Base-by-base conservation (phyloP, 345 rosid genomes). In the Eucalyptus regnans region DNA sequence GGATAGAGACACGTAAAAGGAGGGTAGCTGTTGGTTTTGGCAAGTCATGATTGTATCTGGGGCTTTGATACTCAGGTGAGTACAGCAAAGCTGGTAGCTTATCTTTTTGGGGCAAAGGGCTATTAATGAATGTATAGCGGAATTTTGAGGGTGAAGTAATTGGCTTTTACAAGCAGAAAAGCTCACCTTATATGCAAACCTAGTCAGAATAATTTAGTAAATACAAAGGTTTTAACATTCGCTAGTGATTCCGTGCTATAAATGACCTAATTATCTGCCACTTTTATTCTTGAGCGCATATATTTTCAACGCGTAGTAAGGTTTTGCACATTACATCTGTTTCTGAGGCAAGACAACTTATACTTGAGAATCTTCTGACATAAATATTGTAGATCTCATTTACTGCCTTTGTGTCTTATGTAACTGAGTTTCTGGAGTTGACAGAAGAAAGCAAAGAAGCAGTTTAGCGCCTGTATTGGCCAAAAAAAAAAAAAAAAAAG, bases 11-110 rank as follows among this genome's bases (percentile, higher is more conserved):
- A 87, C 94, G 90, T 44, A 91, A 89, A 86, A 93, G 80, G 91
- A 94, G 94, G 93, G 95, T 91, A 89, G 95, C 95, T 87, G 94
- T 91, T 88, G 99, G 99, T 90, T 97, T 97, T 95, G 98, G 99
- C 84, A 96, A 93, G 90, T 91, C 93, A 86, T 93, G 92, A 94
- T 87, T 87, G 49, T 88, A 79, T 31, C 80, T 89, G 50, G 58
- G 87, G 92, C 91, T 54, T 43, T 37, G 83, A 37, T 76, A 5
- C 83, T 2, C 27, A 20, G 83, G 83, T 76, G 46, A 76, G 83
- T 37, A 76, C 27, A 76, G 46, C 83, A 76, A 76, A 76, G 83
- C 46, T 76, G 46, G 46, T 71, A 76, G 83, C 83, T 18, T 37
- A 18, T 76, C 12, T 76, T 76, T 76, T 76, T 37, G 48, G 83